Evolutionary conservation across 441 rosid genomes (phyloP).

Genomic region (Kokia cookei): DNA sequence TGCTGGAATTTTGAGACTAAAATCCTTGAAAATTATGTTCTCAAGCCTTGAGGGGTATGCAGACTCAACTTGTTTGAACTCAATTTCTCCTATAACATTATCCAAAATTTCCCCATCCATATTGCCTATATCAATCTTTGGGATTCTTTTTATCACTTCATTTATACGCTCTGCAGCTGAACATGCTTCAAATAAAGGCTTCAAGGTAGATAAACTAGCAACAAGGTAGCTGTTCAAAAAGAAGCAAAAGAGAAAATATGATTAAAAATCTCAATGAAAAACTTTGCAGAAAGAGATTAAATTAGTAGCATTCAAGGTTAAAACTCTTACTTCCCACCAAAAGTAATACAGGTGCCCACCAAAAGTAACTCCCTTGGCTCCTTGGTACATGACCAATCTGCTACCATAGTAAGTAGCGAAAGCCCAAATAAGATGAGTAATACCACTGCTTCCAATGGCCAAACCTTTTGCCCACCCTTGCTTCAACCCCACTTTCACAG

Average conservation of each 20-base stretch:
- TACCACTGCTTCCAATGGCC: conserved; percentile 71
- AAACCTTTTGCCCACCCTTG: conserved; percentile 77
- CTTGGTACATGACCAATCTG: conserved; percentile 80
- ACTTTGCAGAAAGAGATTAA: no score
- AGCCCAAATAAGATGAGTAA: conserved; percentile 66
- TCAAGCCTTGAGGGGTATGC: conserved; percentile 74
- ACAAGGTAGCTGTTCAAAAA: conserved; percentile 46
- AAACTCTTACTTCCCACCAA: conserved; percentile 67
- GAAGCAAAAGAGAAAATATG: neutral
- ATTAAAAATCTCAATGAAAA: neutral
- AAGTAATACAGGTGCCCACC: conserved; percentile 45
- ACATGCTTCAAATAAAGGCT: conserved; percentile 58
- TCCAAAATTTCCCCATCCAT: conserved; percentile 39
- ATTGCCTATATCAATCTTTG: conserved; percentile 54
- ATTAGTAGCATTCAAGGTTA: neutral
- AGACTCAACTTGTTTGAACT: conserved; percentile 46
- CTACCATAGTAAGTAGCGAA: conserved; percentile 75
- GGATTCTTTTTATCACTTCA: conserved; percentile 62
- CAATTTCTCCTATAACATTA: conserved; percentile 48
- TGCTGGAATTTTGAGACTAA: conserved; percentile 46
- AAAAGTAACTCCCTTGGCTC: conserved; percentile 62
- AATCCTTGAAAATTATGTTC: conserved; percentile 38
- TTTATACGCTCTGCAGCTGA: conserved; percentile 53
- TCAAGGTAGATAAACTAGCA: conserved; percentile 52
- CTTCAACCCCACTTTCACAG: conserved; percentile 53